Evolutionary conservation across 495 filamentous ascomycete species (phyloP).

Genomic region (Lophiotrema nucula): DNA sequence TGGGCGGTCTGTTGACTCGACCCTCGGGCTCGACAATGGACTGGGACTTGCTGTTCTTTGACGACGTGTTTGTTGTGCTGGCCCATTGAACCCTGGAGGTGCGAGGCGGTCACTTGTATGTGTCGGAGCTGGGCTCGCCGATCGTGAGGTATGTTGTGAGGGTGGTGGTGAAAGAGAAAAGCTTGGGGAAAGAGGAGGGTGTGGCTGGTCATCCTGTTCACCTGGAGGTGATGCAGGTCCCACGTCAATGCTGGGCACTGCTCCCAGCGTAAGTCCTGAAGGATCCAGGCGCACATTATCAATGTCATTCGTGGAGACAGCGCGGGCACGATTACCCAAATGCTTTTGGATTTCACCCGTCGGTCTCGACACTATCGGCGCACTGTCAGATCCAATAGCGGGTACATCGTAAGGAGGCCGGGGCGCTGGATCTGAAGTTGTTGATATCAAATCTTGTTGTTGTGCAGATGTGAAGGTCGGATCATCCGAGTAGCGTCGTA

Average conservation of each 20-base stretch:
- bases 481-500: conserved; percentile 72
- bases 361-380: conserved; percentile 29
- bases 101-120: conserved; percentile 19
- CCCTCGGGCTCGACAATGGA: conserved; percentile 10
- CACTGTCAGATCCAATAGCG: conserved; percentile 30
- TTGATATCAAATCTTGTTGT: conserved; percentile 52
- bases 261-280: conserved; percentile 9
- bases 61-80: not conserved
- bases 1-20: conserved; percentile 2
- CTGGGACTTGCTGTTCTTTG: conserved; percentile 34
- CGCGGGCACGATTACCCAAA: conserved; percentile 49
- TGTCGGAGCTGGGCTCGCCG: conserved; percentile 35
- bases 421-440: conserved; percentile 48
- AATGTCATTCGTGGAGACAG: conserved; percentile 68
- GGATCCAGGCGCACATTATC: conserved; percentile 33
- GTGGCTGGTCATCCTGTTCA: conserved; percentile 7
- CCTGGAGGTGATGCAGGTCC: conserved; percentile 27
- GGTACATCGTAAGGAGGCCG: conserved; percentile 36
- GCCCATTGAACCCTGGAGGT: conserved; percentile 13
- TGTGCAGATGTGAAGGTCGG: conserved; percentile 46
- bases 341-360: conserved; percentile 40
- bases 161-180: conserved; percentile 42
- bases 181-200: conserved; percentile 30
- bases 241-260: conserved; percentile 35
- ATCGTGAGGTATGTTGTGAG: conserved; percentile 34